Conservation (phyloP, 352 stramenopile genomes). For the Phytophthora syringae region DNA sequence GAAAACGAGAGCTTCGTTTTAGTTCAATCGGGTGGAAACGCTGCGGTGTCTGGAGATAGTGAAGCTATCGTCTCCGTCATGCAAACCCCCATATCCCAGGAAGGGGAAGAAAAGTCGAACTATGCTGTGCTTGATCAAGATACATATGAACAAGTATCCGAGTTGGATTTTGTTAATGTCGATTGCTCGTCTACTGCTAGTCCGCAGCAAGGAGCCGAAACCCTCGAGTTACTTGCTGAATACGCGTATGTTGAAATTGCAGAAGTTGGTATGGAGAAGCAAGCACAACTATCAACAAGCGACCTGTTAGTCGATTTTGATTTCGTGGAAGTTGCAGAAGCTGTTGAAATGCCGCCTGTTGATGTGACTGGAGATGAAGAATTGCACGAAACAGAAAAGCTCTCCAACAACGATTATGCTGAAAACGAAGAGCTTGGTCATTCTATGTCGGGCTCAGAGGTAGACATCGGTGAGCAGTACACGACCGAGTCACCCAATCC, state of each 20-base stretch:
- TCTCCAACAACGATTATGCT: neutral
- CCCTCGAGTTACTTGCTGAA: constrained; percentile 25
- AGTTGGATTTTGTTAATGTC: neutral
- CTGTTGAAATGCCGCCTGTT: constrained; percentile 1
- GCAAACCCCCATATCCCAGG: neutral
- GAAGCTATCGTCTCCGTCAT: neutral
- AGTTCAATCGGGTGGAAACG: neutral
- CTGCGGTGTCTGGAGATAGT: neutral
- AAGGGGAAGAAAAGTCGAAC: neutral
- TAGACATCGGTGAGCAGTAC: neutral
- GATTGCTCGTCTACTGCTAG: neutral
- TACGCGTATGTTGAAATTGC: constrained; percentile 39
- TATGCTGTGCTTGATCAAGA: neutral
- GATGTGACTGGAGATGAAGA: neutral
- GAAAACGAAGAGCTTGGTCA: neutral
- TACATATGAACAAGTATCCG: neutral
- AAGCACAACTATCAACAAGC: neutral
- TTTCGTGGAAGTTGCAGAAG: constrained; percentile 28
- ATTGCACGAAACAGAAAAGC: neutral
- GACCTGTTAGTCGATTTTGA: constrained; percentile 21
- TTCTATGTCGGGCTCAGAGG: neutral
- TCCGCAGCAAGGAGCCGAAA: neutral
- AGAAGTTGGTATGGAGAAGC: constrained; percentile 4
- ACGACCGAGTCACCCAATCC: neutral
- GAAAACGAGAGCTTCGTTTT: neutral